Evolutionary conservation across 2,329 filamentous ascomycete genomes (phyloP).

Genomic region (Metarhizium humberi): DNA sequence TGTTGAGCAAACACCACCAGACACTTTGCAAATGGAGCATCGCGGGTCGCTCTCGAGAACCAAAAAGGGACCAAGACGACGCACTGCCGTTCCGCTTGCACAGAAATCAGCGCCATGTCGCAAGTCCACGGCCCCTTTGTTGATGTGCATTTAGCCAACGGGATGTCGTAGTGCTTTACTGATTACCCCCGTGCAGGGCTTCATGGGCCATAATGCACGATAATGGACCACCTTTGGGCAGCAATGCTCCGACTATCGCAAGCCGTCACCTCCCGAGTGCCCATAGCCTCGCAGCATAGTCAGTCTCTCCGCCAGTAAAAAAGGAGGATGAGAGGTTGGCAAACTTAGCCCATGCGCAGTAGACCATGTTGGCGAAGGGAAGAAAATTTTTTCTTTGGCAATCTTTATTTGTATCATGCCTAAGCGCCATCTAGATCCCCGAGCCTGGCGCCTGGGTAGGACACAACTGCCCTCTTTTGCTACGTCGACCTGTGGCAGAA

Average conservation of each 20-base stretch:
- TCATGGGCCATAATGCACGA: neutral
- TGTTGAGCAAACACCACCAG: too few species aligned
- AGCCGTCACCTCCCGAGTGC: neutral
- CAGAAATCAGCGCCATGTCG: neutral
- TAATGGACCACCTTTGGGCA: conserved; percentile 8
- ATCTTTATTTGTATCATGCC: neutral
- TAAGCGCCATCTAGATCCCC: neutral
- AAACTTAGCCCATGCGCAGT: too few species aligned
- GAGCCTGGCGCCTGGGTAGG: neutral
- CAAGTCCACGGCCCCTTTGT: neutral
- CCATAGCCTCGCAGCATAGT: neutral
- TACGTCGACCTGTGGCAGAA: neutral
- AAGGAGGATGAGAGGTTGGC: too few species aligned
- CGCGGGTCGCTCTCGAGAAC: too few species aligned
- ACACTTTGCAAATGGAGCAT: too few species aligned
- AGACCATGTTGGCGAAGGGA: neutral
- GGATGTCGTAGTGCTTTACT: neutral
- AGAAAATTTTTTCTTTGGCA: neutral
- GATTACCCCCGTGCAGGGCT: neutral
- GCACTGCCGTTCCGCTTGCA: neutral
- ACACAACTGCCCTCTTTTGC: neutral
- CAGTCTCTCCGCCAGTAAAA: too few species aligned
- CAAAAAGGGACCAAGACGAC: neutral
- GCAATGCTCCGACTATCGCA: conserved; percentile 8
- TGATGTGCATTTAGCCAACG: neutral